Percentiles rank a stretch among this genome's conserved stretches.
Conservation (phyloP, 2,329 filamentous ascomycete species). For the Monosporascus ibericus region DNA sequence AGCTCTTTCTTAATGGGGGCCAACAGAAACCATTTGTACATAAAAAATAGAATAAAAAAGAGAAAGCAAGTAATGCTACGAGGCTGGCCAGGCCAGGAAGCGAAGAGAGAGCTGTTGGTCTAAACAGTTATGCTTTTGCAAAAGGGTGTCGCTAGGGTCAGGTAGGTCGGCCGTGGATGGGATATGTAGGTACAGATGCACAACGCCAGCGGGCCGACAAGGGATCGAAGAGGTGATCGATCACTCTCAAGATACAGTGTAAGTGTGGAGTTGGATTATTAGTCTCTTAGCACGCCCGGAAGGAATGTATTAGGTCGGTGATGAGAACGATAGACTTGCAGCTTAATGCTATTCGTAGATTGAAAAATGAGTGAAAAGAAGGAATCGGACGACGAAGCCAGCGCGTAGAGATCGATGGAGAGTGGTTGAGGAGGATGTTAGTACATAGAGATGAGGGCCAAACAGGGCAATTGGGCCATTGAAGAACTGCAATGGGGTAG, state of each 20-base stretch:
- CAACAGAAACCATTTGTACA: no score
- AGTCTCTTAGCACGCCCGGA: constrained; percentile 11
- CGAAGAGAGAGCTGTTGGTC: background rate
- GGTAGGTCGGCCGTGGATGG: constrained; percentile 16
- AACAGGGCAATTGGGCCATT: constrained; percentile 10
- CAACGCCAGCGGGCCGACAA: constrained; percentile 15
- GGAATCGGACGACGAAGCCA: constrained; percentile 22
- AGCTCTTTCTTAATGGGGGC: background rate
- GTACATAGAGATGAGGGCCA: constrained; percentile 12
- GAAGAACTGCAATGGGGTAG: background rate
- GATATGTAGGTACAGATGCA: constrained; percentile 24
- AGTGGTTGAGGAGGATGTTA: constrained; percentile 20
- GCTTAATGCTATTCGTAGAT: constrained; percentile 1
- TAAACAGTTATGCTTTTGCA: constrained; percentile 10
- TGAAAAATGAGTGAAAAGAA: constrained; percentile 14
- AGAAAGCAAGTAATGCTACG: background rate
- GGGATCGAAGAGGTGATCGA: constrained; percentile 4
- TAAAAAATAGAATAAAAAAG: background rate
- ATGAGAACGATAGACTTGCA: constrained; percentile 12
- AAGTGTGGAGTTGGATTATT: background rate
- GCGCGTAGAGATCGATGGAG: constrained; percentile 21
- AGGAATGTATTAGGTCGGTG: constrained; percentile 17
- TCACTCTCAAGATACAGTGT: constrained; percentile 1
- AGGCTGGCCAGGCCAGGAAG: background rate
- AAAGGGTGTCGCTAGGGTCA: constrained; percentile 9